Evolutionary conservation across 1,139 yeast genomes (phyloP), one percentile per base, ranked within the genome.

Genomic region (Pichia sp.): DNA sequence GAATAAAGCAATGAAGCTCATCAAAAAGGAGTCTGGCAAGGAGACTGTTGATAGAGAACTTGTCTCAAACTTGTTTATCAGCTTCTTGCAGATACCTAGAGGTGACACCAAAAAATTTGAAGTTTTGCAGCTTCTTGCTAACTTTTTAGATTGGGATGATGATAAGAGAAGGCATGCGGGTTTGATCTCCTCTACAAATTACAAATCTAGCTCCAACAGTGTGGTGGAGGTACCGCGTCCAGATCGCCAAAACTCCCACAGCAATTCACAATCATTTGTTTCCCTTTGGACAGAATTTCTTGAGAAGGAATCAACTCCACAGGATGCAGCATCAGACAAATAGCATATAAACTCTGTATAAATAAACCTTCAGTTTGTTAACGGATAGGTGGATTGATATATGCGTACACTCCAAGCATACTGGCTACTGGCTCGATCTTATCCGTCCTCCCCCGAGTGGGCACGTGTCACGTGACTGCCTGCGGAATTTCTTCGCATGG

Each of bases 61-160:
- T 41, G 77, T 93, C 5, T 81, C 96, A 3, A 91, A 91, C 55
- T 68, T 93, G 40, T 63, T 91, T 34, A 72, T 93, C 18, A 85
- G 94, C 34, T 91, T 88, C 60, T 69, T 91, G 14, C 82, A 81
- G 34, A 69, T 91, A 26, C 96, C 96, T 7, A 67, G 98, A 44
- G 96, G 94, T 1, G 99, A 91, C 55, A 74, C 95, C 12, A 91
- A 88, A 59, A 86, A 91, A 58, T 91, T 82, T 54, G 97, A 91
- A 63, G 94, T 93, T 5, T 67, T 91, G 38, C 86, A 78, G 55
- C 69, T 91, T 40, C 80, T 91, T 29, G 72, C 95, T 20, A 85
- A 85, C 41, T 79, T 82, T 49, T 64, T 91, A 41, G 80, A 75
- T 40, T 91, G 98, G 98, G 91, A 82, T 55, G 93, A 85, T 32